Conservation (phyloP, 768 basidiomycete genomes). For the Lactarius vividus region DNA sequence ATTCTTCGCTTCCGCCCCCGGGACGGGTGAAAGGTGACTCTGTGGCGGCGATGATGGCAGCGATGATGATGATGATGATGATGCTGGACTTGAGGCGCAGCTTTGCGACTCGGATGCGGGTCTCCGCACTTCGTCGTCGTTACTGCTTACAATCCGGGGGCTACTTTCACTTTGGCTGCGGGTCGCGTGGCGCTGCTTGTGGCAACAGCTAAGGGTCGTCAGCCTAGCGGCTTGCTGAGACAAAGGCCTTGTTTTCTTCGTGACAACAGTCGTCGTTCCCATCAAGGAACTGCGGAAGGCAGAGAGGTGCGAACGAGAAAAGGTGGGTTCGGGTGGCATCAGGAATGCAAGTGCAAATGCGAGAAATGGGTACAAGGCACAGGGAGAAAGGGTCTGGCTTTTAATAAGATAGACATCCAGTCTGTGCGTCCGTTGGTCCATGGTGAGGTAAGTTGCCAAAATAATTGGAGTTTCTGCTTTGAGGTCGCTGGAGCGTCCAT, state of each 20-base stretch:
- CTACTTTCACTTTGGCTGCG: neutral
- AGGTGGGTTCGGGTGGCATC: neutral
- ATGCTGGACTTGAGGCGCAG: neutral
- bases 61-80: neutral
- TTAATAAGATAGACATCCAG: neutral
- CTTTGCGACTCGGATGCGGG: neutral
- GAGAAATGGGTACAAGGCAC: neutral
- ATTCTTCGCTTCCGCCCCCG: neutral
- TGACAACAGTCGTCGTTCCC: neutral
- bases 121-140: neutral
- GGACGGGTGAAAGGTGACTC: neutral
- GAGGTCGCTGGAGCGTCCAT: neutral
- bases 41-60: neutral
- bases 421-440: neutral
- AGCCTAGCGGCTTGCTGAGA: neutral
- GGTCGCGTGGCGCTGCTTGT: neutral
- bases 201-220: neutral
- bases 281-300: neutral
- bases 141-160: neutral
- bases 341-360: neutral
- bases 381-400: neutral
- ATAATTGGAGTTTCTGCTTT: slow-evolving; percentile 8
- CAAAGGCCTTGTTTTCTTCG: neutral
- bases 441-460: neutral
- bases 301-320: neutral